Evolutionary conservation across 768 basidiomycete genomes (phyloP), one percentile per base, ranked within the genome.

Genomic region (Agaricus subrufescens): DNA sequence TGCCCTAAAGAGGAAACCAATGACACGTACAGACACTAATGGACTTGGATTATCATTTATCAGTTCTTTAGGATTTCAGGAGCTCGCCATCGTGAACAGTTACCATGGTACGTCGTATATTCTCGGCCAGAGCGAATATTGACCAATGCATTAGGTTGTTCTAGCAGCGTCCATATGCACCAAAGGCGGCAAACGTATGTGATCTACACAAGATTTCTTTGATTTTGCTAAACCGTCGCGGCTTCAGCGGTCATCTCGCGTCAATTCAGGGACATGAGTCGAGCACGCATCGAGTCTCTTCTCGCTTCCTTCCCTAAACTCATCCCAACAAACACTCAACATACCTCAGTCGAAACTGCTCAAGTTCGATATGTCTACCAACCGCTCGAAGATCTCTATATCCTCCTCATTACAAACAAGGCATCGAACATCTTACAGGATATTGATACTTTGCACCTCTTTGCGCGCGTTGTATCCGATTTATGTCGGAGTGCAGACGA

Each of bases 371-470:
- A 94, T 67, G 94, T 98, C 59, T 98, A 96, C 71, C 94, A 97
- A 66, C 94, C 94, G 0, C 82, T 98, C 46, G 94, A 97, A 70
- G 94, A 98, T 69, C 84, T 98, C 26, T 98, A 98, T 73, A 96
- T 98, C 58, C 80, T 98, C 62, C 81, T 98, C 61, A 95, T 98
- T 73, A 98, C 96, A 53, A 98, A 98, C 75, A 98, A 97, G 71
- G 91, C 93, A 7, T 94, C 91, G n/a, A 99, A 99, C 66, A 98
- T 98, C 65, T 76, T 99, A 39, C 97, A 97, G 75, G 97, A 98
- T 70, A 96, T 98, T 61, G 91, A 97, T 57, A 99, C 96, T 0
- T 79, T 99, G 0, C 92, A 95, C 62, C 87, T 99, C 38, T 89
- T 97, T 63, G 88, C 95, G 1, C 87, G 96, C 34, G 88, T 97